These are phyloP conservation scores for Carpinus viminea DNA, from an alignment of 306 rosid species.

Conservation along the genomic window DNA sequence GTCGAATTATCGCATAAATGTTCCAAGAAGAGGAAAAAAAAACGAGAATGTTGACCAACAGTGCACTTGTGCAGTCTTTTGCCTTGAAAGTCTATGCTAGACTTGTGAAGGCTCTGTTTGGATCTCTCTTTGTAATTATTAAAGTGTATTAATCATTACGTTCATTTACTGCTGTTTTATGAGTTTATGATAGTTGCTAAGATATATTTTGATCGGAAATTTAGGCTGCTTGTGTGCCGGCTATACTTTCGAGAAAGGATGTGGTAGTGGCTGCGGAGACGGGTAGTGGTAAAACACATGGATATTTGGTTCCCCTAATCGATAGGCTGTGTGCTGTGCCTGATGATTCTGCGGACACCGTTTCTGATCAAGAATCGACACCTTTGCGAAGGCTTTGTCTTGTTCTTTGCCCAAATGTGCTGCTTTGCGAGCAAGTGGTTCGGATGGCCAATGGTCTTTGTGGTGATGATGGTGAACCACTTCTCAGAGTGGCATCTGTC, in stretches of 20 bases:
- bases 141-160: background rate
- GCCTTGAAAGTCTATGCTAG: background rate
- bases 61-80: background rate
- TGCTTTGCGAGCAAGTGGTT: constrained; percentile 84
- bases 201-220: constrained; percentile 28
- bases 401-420: constrained; percentile 90
- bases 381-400: constrained; percentile 45
- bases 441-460: constrained; percentile 80
- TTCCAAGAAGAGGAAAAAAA: background rate
- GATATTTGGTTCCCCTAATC: constrained; percentile 77
- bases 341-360: constrained; percentile 34
- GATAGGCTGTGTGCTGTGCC: constrained; percentile 46
- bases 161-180: background rate
- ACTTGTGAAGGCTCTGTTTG: background rate
- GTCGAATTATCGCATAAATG: background rate
- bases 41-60: background rate
- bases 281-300: constrained; percentile 92
- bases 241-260: constrained; percentile 79
- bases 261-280: constrained; percentile 94
- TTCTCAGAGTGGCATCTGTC: constrained; percentile 67
- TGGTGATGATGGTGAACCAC: constrained; percentile 58
- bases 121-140: background rate
- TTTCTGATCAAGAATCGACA: constrained; percentile 38
- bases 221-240: constrained; percentile 87
- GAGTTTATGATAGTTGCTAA: background rate